Percentiles rank a stretch among this genome's conserved stretches.
These are phyloP conservation scores for sorghum (Sorghum bicolor) DNA, from an alignment of 176 grass and related monocot species.

Conservation along the genomic window Sorghum_bicolor_NCBIv3 NC_012876.2:56697001-56697500, in stretches of 20 bases:
- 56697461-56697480: not conserved
- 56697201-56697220: slow-evolving; percentile 10
- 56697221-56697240: slow-evolving; percentile 32
- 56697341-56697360: slow-evolving; percentile 56
- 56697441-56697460: not conserved
- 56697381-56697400: not conserved
- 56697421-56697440: not conserved
- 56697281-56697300: slow-evolving; percentile 22
- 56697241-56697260: slow-evolving; percentile 50
- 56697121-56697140: slow-evolving; percentile 31
- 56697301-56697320: not conserved
- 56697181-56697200: slow-evolving; percentile 26
- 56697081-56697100: not conserved
- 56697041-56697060: not conserved
- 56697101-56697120: not conserved
- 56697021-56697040: slow-evolving; percentile 17
- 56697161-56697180: not conserved
- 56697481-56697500: not conserved
- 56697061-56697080: slow-evolving; percentile 5
- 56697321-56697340: slow-evolving; percentile 32
- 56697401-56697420: not conserved
- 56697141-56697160: slow-evolving; percentile 23
- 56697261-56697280: slow-evolving; percentile 42
- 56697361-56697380: slow-evolving; percentile 28
- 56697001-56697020: not conserved